Percentiles rank a stretch among this genome's conserved stretches.
phyloP scores from a whole-genome alignment of 805 yeast species.

The Candida silvicultrix region DNA sequence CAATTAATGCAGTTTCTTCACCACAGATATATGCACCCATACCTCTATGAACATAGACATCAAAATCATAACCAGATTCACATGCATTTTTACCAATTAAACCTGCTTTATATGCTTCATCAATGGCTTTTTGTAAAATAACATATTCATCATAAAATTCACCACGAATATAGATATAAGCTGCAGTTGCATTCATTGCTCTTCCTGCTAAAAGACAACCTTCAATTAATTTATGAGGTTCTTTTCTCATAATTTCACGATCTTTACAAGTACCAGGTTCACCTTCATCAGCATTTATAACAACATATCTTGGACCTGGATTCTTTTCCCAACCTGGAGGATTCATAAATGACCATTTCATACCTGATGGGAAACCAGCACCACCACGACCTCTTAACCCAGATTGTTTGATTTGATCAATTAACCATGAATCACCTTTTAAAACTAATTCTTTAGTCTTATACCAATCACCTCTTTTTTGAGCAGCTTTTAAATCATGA shows the following conservation, averaged over 20 bases:
- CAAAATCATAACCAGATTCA: constrained; percentile 81
- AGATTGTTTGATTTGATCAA: constrained; percentile 77
- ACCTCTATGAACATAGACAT: constrained; percentile 81
- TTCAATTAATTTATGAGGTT: constrained; percentile 86
- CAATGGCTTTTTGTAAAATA: constrained; percentile 70
- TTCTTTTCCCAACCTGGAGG: constrained; percentile 95
- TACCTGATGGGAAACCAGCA: constrained; percentile 89
- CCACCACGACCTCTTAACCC: constrained; percentile 92
- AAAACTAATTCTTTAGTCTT: constrained; percentile 80
- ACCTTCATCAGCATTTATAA: constrained; percentile 91
- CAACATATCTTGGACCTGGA: constrained; percentile 81
- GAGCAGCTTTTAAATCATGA: constrained; percentile 64
- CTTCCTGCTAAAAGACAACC: constrained; percentile 89
- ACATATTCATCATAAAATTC: constrained; percentile 83
- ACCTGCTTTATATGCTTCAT: constrained; percentile 81
- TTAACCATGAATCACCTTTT: constrained; percentile 87
- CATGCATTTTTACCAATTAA: constrained; percentile 80
- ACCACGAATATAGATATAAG: constrained; percentile 86
- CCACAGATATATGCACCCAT: constrained; percentile 94
- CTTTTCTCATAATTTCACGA: constrained; percentile 85
- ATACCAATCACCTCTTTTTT: constrained; percentile 86
- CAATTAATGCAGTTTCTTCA: constrained; percentile 87
- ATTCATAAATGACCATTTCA: constrained; percentile 91
- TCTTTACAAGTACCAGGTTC: constrained; percentile 95
- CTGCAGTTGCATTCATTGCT: constrained; percentile 91